Evolutionary conservation across 2,329 filamentous ascomycete genomes (phyloP), one percentile per base, ranked within the genome.

Genomic region (Fusarium anguioides): DNA sequence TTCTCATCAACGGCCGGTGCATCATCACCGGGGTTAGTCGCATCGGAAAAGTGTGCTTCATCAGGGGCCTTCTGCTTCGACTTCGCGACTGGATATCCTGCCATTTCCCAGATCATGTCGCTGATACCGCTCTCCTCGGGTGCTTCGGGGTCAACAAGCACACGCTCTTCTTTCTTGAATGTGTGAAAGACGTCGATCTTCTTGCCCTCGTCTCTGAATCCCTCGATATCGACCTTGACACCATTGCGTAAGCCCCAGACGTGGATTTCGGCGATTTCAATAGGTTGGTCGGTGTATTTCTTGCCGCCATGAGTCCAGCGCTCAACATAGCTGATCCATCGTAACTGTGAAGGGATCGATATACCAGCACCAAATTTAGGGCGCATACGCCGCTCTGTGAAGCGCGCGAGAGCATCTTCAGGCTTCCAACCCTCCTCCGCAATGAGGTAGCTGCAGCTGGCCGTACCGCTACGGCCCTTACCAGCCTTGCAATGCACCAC

Each of bases 401-500:
- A 89, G 17, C 85, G 78, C 2, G 80, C 81, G 9, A 88, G 80
- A 2, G 86, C 86, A 50, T 86, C 79, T 60, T 85, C 80, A 0
- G 82, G 76, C 21, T 78, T 81, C 86, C 86, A 88, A 1, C 85
- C 86, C 74, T 96, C 91, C 75, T 98, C 92, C 9, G 91, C 89
- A 72, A 99, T 96, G 58, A 99, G 82, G 76, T 97, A 98, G 71
- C 91, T 92, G 78, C 93, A 97, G 27, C 91, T 90, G 72, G 93
- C 88, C 0, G 93, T 97, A 6, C 96, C 96, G 68, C 93, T 97
- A 48, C 96, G 86, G 3, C 96, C 96, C 79, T 99, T 99, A 4
- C 96, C 96, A 2, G 96, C 96, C 77, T 98, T 98, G 82, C 96
- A 98, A 78, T 99, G 96, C 9, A 98, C 93, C 8, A 98, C 94